These are phyloP conservation scores for Phialophora chinensis DNA, from an alignment of 2,329 filamentous ascomycete species.

Conservation along the genomic window DNA sequence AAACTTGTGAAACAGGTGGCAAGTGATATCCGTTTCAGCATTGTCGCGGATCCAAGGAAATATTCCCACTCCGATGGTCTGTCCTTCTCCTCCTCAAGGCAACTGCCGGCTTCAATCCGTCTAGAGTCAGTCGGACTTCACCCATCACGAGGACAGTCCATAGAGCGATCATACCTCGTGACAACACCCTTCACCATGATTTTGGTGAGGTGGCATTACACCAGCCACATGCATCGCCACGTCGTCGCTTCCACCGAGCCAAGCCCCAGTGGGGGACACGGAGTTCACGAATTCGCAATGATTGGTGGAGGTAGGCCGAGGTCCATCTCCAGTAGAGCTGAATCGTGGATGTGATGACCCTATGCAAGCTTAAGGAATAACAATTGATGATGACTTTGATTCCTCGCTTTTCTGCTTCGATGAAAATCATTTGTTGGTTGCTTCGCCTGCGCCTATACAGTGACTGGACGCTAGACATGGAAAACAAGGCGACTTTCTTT, in stretches of 20 bases:
- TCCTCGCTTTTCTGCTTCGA: background rate
- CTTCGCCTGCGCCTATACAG: background rate
- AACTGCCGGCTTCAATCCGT: no score
- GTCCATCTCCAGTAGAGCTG: background rate
- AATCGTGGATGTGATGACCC: background rate
- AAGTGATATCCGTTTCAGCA: background rate
- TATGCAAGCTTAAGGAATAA: background rate
- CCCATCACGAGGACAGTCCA: background rate
- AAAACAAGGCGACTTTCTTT: background rate
- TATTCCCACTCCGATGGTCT: background rate
- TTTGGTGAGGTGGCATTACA: background rate
- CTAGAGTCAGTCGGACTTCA: no score
- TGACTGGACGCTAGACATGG: background rate
- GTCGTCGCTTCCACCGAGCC: constrained; percentile 1
- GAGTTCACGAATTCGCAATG: background rate
- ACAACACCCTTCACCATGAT: background rate
- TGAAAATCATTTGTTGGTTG: background rate
- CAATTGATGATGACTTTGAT: background rate
- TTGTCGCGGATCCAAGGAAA: background rate
- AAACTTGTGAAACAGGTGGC: background rate
- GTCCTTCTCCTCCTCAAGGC: no score
- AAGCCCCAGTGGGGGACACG: background rate
- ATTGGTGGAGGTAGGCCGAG: background rate
- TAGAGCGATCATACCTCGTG: background rate
- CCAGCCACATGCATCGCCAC: constrained; percentile 2